Evolutionary conservation across 1,139 yeast genomes (phyloP).

Genomic region (Kodamaea arcana): DNA sequence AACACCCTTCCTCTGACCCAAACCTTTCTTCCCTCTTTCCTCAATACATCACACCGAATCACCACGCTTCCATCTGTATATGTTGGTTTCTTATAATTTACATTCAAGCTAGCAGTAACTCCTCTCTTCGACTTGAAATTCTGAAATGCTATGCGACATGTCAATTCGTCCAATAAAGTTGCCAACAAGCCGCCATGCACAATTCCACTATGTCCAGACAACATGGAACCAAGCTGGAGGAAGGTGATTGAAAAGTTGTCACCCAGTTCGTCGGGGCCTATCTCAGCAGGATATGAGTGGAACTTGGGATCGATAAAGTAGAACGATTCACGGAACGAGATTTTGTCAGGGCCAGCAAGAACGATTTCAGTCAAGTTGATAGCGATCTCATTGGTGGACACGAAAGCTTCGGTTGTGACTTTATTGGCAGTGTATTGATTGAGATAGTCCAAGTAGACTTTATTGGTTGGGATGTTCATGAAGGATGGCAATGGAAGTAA

Average conservation of each 20-base stretch:
- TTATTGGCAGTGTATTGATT: slow-evolving; percentile 5
- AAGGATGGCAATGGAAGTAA: too few species aligned
- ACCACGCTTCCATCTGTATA: slow-evolving; percentile 29
- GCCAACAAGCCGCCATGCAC: slow-evolving; percentile 58
- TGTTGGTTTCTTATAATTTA: slow-evolving; percentile 40
- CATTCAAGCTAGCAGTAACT: slow-evolving; percentile 45
- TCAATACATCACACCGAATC: slow-evolving; percentile 31
- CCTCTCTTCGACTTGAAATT: slow-evolving; percentile 40
- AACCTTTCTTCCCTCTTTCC: slow-evolving; percentile 41
- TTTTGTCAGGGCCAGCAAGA: slow-evolving; percentile 32
- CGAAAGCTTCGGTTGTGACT: slow-evolving; percentile 2
- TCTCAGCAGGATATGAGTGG: slow-evolving; percentile 14
- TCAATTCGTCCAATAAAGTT: slow-evolving; percentile 49
- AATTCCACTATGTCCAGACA: slow-evolving; percentile 49
- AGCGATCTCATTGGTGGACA: slow-evolving; percentile 15
- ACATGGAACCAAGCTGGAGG: slow-evolving; percentile 41
- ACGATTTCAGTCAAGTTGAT: slow-evolving; percentile 39
- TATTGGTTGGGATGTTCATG: slow-evolving; percentile 1
- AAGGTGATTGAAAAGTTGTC: slow-evolving; percentile 34
- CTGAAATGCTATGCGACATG: slow-evolving; percentile 50
- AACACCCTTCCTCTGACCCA: slow-evolving; percentile 40
- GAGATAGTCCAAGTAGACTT: slow-evolving; percentile 9
- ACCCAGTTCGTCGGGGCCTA: slow-evolving; percentile 9
- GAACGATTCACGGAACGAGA: slow-evolving; percentile 31
- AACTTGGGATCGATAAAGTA: slow-evolving; percentile 33